Base-by-base conservation (phyloP, 305 asterid genomes). In the Fraxinus velutina region DNA sequence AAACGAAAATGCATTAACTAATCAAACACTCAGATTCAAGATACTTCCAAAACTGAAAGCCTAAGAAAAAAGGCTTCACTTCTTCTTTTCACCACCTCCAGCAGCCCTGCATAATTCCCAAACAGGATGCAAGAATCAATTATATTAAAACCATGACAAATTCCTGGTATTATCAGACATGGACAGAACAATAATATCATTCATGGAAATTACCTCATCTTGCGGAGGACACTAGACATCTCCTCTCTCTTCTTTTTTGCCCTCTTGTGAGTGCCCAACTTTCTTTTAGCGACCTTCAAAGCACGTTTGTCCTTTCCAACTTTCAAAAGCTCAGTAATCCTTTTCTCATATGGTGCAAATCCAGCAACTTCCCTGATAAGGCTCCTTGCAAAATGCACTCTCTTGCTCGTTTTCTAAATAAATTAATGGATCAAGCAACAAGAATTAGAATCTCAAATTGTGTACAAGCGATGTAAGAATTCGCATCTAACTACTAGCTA, bases 241-340 rank as follows among this genome's bases (percentile, higher is more conserved):
- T 57, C 29, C 68, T 57, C 68, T 57, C 68, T 57, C 68, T 57
- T 57, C 68, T 57, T 57, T 22, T 57, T 57, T 0, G 68, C 79
- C 12, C 79, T 76, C 66, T 76, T 76, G 79, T 76, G 79, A 76
- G 79, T 76, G 64, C 79, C 79, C 68, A 76, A 30, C 66, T 76
- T 76, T 76, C 79, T 42, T 57, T 76, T 76, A 8, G 79, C 79
- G 6, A 76, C 79, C 55, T 76, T 76, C 79, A 76, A 76, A 42
- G 68, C 79, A 44, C 79, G 79, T 24, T 76, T 76, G 66, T 76
- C 79, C 79, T 76, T 76, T 15, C 79, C 68, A 42, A 76, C 79
- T 24, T 76, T 76, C 29, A 76, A 55, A 12, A 76, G 79, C 36
- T 76, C 79, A 12, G 79, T 76, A 47, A 76, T 76, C 79, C 79